Evolutionary conservation across 148 eudicot genomes (phyloP).

Genomic region (Dysphania ambrosioides): DNA sequence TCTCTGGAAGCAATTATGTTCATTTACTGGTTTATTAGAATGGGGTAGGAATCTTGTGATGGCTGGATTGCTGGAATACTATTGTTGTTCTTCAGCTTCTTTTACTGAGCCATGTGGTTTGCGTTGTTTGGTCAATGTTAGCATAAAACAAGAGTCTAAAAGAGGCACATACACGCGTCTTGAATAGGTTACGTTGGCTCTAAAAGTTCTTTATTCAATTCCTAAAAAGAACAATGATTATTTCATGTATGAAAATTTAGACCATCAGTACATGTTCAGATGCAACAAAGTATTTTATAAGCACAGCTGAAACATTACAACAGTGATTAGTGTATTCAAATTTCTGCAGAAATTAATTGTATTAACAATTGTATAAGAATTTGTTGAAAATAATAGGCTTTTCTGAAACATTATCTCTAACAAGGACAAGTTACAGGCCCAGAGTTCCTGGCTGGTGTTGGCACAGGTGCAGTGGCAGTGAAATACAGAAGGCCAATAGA

Average conservation of each 20-base stretch:
- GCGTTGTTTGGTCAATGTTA: not conserved
- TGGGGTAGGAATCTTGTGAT: not conserved
- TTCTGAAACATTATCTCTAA: constrained; percentile 9
- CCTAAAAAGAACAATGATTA: too few species aligned
- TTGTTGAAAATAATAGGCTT: too few species aligned
- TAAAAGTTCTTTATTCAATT: too few species aligned
- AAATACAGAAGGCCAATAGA: constrained; percentile 86
- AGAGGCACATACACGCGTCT: too few species aligned
- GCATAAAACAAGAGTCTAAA: not conserved
- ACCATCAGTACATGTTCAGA: too few species aligned
- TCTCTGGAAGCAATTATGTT: too few species aligned
- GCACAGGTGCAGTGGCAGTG: constrained; percentile 46
- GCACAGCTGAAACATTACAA: not conserved
- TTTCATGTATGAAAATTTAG: not conserved
- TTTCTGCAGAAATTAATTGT: too few species aligned
- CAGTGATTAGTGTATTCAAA: too few species aligned
- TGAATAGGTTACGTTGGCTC: too few species aligned
- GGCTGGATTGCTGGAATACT: not conserved
- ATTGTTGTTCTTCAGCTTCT: not conserved
- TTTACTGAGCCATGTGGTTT: not conserved
- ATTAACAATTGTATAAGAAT: too few species aligned
- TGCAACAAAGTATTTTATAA: not conserved
- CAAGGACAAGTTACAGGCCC: constrained; percentile 75
- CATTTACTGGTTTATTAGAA: not conserved
- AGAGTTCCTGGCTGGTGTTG: constrained; percentile 67